Base-by-base conservation (phyloP, 106 monocot species). In the Acanthochlamys bracteata region DNA sequence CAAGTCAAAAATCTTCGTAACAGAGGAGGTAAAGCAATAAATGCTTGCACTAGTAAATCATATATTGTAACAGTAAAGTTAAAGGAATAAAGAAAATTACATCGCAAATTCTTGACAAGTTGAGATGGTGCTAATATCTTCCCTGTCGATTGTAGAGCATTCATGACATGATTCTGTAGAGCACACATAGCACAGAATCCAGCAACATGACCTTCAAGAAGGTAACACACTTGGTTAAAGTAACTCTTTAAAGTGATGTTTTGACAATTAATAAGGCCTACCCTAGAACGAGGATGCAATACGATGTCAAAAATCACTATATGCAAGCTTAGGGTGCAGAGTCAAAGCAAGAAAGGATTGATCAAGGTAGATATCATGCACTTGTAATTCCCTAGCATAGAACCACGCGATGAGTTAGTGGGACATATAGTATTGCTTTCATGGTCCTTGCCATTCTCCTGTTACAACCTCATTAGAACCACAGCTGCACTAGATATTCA, bases 181-280 rank as follows among this genome's bases (percentile, higher is more conserved):
- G 91, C 92, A 42, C 98, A 99, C 75, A 99, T 68, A 7, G 91
- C 98, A 79, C 92, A 99, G 73, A 99, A 99, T 69, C 98, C 98
- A 71, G 92, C 69, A 53, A 71, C 78, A 47, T 76, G 91, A 60
- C 98, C 98, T 99, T 61, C n/a, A 79, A 3, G 74, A 53, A 66
- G 60, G 21, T 59, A 81, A 59, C 20, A 39, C n/a, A 55, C 4
- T 55, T 55, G 0, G 10, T 55, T 15, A 55, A 55, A 9, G 22
- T 4, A 20, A 6, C 16, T 19, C 20, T 21, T n/a, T n/a, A n/a
- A n/a, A n/a, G n/a, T n/a, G 49, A 3, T 33, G 33, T 33, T 49
- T 17, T 10, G 10, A 14, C 15, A 4, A 43, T 12, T 14, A 49
- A 12, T 4, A 49, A 49, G 49, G 49, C 9, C 49, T 33, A 33